Evolutionary conservation across 2,329 filamentous ascomycete species (phyloP).

Genomic region (Fusarium sp.): DNA sequence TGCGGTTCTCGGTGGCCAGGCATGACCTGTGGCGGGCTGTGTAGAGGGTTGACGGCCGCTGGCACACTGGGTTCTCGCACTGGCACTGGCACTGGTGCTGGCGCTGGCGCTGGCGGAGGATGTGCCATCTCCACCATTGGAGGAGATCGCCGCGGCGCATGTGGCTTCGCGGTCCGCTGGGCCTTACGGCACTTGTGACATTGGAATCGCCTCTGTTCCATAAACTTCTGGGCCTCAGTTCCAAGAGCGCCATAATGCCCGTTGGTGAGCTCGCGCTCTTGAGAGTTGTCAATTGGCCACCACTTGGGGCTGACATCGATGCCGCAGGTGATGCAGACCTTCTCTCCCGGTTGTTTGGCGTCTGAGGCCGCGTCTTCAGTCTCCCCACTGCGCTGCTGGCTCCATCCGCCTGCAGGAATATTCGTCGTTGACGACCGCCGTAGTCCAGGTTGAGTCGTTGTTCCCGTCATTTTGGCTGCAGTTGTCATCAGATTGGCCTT

Average conservation of each 20-base stretch:
- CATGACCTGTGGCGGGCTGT: constrained; percentile 43
- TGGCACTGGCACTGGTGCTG: background rate
- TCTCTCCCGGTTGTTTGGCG: constrained; percentile 55
- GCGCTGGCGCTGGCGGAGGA: constrained; percentile 8
- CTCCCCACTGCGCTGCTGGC: constrained; percentile 42
- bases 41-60: constrained; percentile 38
- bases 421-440: constrained; percentile 65
- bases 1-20: constrained; percentile 42
- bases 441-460: constrained; percentile 49
- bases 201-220: constrained; percentile 69
- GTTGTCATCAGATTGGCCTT: constrained; percentile 82
- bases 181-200: constrained; percentile 76
- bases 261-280: constrained; percentile 61
- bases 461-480: constrained; percentile 62
- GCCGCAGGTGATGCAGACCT: constrained; percentile 68
- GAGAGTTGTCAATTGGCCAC: constrained; percentile 66
- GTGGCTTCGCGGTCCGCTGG: constrained; percentile 55
- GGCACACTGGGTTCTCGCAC: constrained; percentile 30
- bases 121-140: constrained; percentile 34
- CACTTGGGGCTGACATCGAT: constrained; percentile 77
- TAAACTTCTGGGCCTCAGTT: constrained; percentile 65
- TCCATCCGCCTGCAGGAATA: constrained; percentile 36
- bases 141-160: constrained; percentile 36
- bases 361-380: constrained; percentile 40
- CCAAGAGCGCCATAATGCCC: constrained; percentile 60